Evolutionary conservation across 768 basidiomycete genomes (phyloP), one percentile per base, ranked within the genome.

Genomic region (Phaeotremella skinneri): DNA sequence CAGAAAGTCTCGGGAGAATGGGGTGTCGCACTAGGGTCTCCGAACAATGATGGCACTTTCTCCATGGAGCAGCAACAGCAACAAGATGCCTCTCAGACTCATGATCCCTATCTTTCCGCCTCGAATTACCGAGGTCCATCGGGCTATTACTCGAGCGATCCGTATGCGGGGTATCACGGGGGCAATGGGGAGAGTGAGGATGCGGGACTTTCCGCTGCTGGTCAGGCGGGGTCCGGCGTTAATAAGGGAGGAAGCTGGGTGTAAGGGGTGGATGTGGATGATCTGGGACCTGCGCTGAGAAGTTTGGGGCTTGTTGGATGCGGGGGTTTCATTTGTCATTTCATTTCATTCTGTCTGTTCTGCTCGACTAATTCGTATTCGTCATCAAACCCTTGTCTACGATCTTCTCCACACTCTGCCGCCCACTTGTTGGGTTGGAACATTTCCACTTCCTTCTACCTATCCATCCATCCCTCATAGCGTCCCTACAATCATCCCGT

Each of bases 161-260:
- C 71, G 2, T 73, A 70, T 55, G 61, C 68, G 4, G 58, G 56
- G 0, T 73, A 73, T 54, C 68, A 73, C 47, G 66, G 57, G 25
- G 64, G 49, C 20, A 52, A 4, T 17, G 59, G 41, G 11, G 63
- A 53, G 20, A 54, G 41, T 41, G 58, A 27, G 2, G 41, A 56
- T 41, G 55, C 48, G 17, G 53, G 55, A 20, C 58, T 54, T 16
- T 21, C 45, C 31, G 58, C 58, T 32, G 52, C 58, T 4, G 58
- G 30, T 52, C 48, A 26, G 6, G 39, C 48, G 45, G 32, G 45
- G n/a, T n/a, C n/a, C 16, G 34, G 34, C 3, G 45, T 49, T 39
- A 53, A 55, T 43, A 55, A 55, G 29, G 53, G 50, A 3, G 53
- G 63, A 16, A 56, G 62, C 17, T 69, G 68, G 68, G 64, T 69